Conservation (phyloP, 2,329 filamentous ascomycete species). For the Colletotrichum nymphaeae region DNA sequence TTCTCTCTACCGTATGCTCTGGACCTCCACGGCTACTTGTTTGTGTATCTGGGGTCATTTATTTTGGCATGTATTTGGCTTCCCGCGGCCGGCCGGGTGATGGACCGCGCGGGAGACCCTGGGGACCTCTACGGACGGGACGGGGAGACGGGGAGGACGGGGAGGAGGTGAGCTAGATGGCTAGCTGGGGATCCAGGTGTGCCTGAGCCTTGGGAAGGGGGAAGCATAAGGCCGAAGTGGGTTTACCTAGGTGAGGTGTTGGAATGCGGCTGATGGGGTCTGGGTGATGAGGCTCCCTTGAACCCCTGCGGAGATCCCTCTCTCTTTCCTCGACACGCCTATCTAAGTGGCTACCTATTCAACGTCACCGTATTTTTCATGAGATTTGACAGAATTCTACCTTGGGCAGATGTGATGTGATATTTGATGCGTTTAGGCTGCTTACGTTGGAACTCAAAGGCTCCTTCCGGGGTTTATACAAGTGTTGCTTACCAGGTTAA, state of each 20-base stretch:
- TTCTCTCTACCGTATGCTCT: too few species aligned
- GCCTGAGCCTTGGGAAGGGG: neutral
- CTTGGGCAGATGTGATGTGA: neutral
- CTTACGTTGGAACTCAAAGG: neutral
- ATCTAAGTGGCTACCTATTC: too few species aligned
- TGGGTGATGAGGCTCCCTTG: conserved; percentile 18
- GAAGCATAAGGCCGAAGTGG: neutral
- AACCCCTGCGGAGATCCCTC: conserved; percentile 1
- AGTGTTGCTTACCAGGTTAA: neutral
- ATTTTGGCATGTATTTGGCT: neutral
- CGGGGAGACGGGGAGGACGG: neutral
- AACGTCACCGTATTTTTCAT: accelerated
- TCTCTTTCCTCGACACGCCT: neutral
- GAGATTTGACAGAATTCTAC: neutral
- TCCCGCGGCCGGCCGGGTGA: neutral
- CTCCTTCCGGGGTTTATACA: neutral
- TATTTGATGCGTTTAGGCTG: neutral
- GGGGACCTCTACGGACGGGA: neutral
- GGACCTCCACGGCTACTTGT: too few species aligned
- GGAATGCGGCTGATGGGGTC: conserved; percentile 13
- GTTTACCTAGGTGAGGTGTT: neutral
- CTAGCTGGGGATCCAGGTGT: neutral
- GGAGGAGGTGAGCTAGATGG: neutral
- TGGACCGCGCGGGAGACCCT: neutral
- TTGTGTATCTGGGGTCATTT: too few species aligned